phyloP scores from a whole-genome alignment of 2,329 filamentous ascomycete species.

The Clonostachys sp. region DNA sequence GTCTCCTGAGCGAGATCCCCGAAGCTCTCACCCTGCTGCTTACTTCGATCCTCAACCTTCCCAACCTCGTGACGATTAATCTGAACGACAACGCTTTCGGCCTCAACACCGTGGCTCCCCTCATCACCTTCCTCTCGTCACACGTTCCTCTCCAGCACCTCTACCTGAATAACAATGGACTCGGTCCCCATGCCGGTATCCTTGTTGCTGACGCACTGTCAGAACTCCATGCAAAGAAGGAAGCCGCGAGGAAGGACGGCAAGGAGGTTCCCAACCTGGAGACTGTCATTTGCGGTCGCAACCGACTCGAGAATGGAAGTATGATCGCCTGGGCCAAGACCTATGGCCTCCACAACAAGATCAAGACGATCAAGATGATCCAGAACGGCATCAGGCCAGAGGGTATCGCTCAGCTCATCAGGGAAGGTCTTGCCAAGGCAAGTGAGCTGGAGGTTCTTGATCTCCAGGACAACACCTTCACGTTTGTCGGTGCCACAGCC shows the following conservation, averaged over 20 bases:
- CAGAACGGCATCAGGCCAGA: constrained; percentile 97
- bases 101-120: constrained; percentile 86
- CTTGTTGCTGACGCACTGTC: constrained; percentile 85
- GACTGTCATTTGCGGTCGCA: constrained; percentile 95
- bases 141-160: constrained; percentile 91
- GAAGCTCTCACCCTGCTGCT: constrained; percentile 82
- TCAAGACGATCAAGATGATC: constrained; percentile 91
- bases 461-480: constrained; percentile 97
- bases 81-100: constrained; percentile 98
- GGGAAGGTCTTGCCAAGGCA: constrained; percentile 71
- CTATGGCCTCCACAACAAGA: constrained; percentile 75
- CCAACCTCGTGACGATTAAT: constrained; percentile 85
- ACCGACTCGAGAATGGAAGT: constrained; percentile 90
- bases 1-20: constrained; percentile 89
- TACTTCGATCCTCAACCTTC: constrained; percentile 79
- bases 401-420: constrained; percentile 78
- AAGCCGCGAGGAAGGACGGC: constrained; percentile 66
- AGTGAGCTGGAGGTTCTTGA: constrained; percentile 71
- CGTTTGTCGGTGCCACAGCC: constrained; percentile 70
- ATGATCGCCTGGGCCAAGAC: constrained; percentile 94
- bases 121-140: constrained; percentile 84
- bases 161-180: constrained; percentile 96
- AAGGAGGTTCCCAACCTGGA: constrained; percentile 78
- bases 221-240: constrained; percentile 79
- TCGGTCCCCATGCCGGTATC: constrained; percentile 86